Base-by-base conservation (phyloP, 495 filamentous ascomycete genomes). In the Lentithecium fluviatile region DNA sequence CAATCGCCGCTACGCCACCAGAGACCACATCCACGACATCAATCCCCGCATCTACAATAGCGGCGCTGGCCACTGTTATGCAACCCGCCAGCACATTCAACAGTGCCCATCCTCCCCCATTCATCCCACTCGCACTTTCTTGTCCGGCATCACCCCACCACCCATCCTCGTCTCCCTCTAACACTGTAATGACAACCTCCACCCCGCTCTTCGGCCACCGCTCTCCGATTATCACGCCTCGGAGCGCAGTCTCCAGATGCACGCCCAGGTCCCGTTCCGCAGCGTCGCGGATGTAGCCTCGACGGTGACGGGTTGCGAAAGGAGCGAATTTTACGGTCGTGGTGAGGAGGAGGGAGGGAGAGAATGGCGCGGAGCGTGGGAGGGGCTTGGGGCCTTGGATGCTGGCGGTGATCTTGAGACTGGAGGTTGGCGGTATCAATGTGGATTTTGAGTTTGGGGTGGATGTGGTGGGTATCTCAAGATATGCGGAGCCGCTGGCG, bases 161-260 rank as follows among this genome's bases (percentile, higher is more conserved):
- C 52, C 83, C 81, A 53, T 88, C 87, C 58, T 84, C 85, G 62
- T 97, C 94, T 6, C 90, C 95, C 76, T 98, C 94, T 13, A 98
- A 76, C 40, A 98, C 84, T 0, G 91, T 97, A 52, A 98, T 81
- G 7, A 95, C 86, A 29, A 97, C 85, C 62, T 98, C 94, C 12
- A 95, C 84, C 17, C 91, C 91, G 70, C 89, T 95, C 80, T 98
- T 98, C 17, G 94, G 94, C 90, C 94, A 98, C 32, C 91, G 80
- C 66, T 94, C 89, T 12, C 89, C 90, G 63, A 97, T 91, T 47
- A 97, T 86, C 2, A 89, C 87, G 2, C 95, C 92, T 25, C 89
- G 78, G 24, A 98, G 78, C 48, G 95, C 94, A 7, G 90, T 90
- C 72, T 97, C 92, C 10, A 98, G 76, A 70, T 97, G 95, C 0